These are phyloP conservation scores for Penicillium rolfsii DNA, from an alignment of 2,329 filamentous ascomycete genomes.

Conservation along the genomic window DNA sequence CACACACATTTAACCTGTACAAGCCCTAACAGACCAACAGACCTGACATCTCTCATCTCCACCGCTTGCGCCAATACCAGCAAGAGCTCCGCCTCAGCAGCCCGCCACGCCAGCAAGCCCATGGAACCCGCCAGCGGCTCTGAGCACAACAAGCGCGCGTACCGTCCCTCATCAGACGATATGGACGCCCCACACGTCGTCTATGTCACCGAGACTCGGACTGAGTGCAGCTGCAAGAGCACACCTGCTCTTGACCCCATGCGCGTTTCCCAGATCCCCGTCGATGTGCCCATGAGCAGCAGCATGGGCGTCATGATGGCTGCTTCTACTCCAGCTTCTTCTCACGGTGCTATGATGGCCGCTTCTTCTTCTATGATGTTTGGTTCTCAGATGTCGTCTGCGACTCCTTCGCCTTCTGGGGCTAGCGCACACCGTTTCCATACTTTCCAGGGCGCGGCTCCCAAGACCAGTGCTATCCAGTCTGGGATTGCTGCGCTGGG, in stretches of 20 bases:
- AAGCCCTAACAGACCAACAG: slow-evolving; percentile 1
- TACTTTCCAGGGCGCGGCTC: slow-evolving; percentile 26
- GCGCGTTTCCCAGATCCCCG: slow-evolving; percentile 29
- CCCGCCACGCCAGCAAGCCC: slow-evolving; percentile 26
- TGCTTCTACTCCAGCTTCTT: slow-evolving; percentile 16
- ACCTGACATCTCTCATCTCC: slow-evolving; percentile 6
- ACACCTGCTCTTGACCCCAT: not conserved
- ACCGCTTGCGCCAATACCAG: slow-evolving; percentile 13
- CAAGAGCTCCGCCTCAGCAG: not conserved
- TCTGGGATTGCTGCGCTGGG: slow-evolving; percentile 21
- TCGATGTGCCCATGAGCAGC: slow-evolving; percentile 21
- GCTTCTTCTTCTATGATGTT: slow-evolving; percentile 21
- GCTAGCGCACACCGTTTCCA: slow-evolving; percentile 21
- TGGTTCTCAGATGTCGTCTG: slow-evolving; percentile 15
- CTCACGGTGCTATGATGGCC: slow-evolving; percentile 14
- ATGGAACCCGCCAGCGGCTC: slow-evolving; percentile 22
- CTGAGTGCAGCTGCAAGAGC: slow-evolving; percentile 28
- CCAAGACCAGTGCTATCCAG: slow-evolving; percentile 13
- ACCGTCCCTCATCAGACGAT: slow-evolving; percentile 6
- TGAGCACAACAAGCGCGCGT: slow-evolving; percentile 21
- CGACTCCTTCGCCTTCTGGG: slow-evolving; percentile 25
- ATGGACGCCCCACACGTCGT: slow-evolving; percentile 18
- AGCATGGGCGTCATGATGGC: slow-evolving; percentile 19
- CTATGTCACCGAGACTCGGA: slow-evolving; percentile 29
- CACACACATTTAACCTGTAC: not conserved